Evolutionary conservation across 225 moss, liverwort and hornwort species (phyloP).

Genomic region (Lunularia cruciata): DNA sequence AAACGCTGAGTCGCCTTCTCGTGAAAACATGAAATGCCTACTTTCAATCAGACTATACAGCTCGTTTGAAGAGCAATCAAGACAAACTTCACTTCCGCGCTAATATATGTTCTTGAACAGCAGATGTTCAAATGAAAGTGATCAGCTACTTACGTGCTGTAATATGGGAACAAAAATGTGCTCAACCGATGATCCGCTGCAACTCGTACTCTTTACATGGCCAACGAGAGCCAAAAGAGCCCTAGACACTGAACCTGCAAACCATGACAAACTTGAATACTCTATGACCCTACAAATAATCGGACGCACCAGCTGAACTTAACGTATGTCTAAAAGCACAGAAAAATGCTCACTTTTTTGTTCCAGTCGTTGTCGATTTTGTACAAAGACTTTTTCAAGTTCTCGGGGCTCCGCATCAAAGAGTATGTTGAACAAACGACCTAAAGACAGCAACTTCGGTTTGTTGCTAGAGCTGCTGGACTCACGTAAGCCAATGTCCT

Average conservation of each 20-base stretch:
- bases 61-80: neutral
- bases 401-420: constrained; percentile 61
- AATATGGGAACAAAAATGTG: constrained; percentile 64
- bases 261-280: neutral
- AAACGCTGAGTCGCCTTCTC: neutral
- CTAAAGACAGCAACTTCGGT: constrained; percentile 51
- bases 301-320: neutral
- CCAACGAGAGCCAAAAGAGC: constrained; percentile 54
- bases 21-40: neutral
- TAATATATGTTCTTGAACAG: too few relatives aligned
- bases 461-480: constrained; percentile 16
- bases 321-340: neutral
- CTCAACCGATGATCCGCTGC: constrained; percentile 45
- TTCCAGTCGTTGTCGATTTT: constrained; percentile 36
- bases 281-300: neutral
- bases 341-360: constrained; percentile 49
- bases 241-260: constrained; percentile 58
- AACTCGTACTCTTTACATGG: constrained; percentile 51
- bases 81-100: neutral
- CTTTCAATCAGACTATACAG: neutral
- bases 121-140: neutral
- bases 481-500: constrained; percentile 21
- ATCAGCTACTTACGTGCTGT: constrained; percentile 67
- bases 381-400: constrained; percentile 51
- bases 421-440: constrained; percentile 61